A percentile compares a stretch with the other conserved stretches of the same genome.
These are phyloP conservation scores for Salvia miltiorrhiza DNA, from an alignment of 257 asterid species.

Conservation along the genomic window DNA sequence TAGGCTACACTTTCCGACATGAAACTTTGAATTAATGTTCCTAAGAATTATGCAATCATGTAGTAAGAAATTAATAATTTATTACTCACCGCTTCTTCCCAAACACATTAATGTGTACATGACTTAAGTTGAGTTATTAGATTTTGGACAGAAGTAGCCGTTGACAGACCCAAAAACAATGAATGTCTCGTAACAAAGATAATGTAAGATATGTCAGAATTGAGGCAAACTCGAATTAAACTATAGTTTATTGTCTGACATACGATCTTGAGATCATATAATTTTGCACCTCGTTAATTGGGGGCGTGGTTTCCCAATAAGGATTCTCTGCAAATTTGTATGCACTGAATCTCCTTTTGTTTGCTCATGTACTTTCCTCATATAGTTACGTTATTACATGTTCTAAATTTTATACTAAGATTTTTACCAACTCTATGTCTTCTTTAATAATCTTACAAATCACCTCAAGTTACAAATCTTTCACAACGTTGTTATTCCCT, in stretches of 20 bases:
- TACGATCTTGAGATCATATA: slow-evolving; percentile 25
- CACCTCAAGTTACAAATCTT: too few species aligned
- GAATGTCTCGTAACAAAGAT: slow-evolving; percentile 6
- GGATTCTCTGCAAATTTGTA: slow-evolving; percentile 35
- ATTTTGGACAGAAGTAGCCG: slow-evolving; percentile 11
- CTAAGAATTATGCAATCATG: not conserved
- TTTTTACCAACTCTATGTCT: slow-evolving; percentile 20
- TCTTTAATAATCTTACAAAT: not conserved
- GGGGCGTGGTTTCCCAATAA: slow-evolving; percentile 34
- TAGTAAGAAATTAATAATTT: not conserved
- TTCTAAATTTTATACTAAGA: not conserved
- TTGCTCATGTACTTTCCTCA: slow-evolving; percentile 17
- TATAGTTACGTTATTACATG: not conserved
- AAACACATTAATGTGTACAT: not conserved
- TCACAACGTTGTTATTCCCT: too few species aligned
- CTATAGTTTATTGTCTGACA: slow-evolving; percentile 10
- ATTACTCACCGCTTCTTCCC: not conserved
- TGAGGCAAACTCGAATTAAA: not conserved
- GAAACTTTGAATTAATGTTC: not conserved
- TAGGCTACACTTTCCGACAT: not conserved
- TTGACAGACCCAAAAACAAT: not conserved
- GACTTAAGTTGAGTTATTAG: not conserved
- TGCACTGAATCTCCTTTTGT: slow-evolving; percentile 13
- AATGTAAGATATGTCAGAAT: slow-evolving; percentile 2
- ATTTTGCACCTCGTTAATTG: slow-evolving; percentile 17